A percentile compares a stretch with the other conserved stretches of the same genome.
Evolutionary conservation across 1,139 yeast genomes (phyloP).

Genomic region (Pneumocystis jirovecii): DNA sequence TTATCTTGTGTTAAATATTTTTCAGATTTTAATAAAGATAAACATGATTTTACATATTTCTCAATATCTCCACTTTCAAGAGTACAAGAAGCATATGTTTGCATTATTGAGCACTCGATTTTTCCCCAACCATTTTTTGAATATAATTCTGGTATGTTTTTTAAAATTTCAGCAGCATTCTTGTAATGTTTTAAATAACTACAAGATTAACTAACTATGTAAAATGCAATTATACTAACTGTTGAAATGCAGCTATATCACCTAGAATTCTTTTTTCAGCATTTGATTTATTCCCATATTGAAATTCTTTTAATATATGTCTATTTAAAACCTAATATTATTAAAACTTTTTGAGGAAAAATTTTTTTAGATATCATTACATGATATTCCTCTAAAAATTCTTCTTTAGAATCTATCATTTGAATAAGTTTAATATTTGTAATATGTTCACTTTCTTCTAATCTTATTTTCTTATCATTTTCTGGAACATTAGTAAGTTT

Average conservation of each 20-base stretch:
- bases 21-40: constrained; percentile 22
- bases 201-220: constrained; percentile 53
- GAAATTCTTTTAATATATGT: constrained; percentile 23
- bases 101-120: constrained; percentile 50
- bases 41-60: constrained; percentile 19
- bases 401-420: neutral
- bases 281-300: constrained; percentile 23
- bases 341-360: neutral
- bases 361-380: neutral
- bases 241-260: constrained; percentile 31
- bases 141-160: constrained; percentile 54
- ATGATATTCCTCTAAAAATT: neutral
- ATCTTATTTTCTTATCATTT: neutral
- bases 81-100: constrained; percentile 55
- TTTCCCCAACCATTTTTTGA: constrained; percentile 57
- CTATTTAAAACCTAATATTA: constrained; percentile 15
- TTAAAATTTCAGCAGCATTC: constrained; percentile 47
- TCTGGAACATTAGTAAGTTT: neutral
- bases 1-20: constrained; percentile 15
- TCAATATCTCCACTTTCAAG: constrained; percentile 29
- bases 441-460: neutral
- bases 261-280: constrained; percentile 34
- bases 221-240: constrained; percentile 48
- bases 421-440: neutral
- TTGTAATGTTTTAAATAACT: constrained; percentile 44